Evolutionary conservation across 371 early-diverging fungal species (phyloP).

Genomic region (Choanephora cucurbitarum): DNA sequence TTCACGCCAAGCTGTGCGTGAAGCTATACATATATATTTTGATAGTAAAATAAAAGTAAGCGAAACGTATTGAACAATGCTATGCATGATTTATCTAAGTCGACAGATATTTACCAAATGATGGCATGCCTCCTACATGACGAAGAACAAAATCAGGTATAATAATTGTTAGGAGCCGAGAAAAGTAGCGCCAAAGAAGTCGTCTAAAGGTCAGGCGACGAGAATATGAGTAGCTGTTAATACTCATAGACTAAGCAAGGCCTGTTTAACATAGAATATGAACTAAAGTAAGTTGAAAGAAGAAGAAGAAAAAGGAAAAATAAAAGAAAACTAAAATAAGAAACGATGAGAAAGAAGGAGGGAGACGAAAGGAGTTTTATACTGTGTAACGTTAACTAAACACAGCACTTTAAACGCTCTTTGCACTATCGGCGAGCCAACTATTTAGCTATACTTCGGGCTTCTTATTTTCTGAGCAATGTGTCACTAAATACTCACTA

Average conservation of each 20-base stretch:
- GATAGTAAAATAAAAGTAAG: background rate
- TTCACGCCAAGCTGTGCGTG: constrained; percentile 51
- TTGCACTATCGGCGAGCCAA: too few relatives aligned
- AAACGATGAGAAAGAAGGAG: too few relatives aligned
- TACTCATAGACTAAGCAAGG: constrained; percentile 24
- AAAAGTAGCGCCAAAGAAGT: constrained; percentile 30
- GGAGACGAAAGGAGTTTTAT: too few relatives aligned
- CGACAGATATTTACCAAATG: constrained; percentile 24
- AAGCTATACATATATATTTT: constrained; percentile 13
- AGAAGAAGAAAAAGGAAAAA: too few relatives aligned
- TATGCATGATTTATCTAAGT: background rate
- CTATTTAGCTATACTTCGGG: too few relatives aligned
- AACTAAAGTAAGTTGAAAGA: too few relatives aligned
- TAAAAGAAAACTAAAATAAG: too few relatives aligned
- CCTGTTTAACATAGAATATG: constrained; percentile 22
- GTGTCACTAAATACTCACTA: too few relatives aligned
- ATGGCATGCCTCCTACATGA: constrained; percentile 35
- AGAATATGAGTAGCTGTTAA: constrained; percentile 23
- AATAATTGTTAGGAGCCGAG: constrained; percentile 31
- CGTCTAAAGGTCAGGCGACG: constrained; percentile 28
- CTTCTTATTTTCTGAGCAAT: too few relatives aligned
- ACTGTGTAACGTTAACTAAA: too few relatives aligned
- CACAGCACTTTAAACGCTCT: too few relatives aligned
- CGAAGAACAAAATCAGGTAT: constrained; percentile 29
- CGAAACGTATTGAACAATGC: background rate